Evolutionary conservation across 2,329 filamentous ascomycete genomes (phyloP).

Genomic region (Ploettnerulaceae sp.): DNA sequence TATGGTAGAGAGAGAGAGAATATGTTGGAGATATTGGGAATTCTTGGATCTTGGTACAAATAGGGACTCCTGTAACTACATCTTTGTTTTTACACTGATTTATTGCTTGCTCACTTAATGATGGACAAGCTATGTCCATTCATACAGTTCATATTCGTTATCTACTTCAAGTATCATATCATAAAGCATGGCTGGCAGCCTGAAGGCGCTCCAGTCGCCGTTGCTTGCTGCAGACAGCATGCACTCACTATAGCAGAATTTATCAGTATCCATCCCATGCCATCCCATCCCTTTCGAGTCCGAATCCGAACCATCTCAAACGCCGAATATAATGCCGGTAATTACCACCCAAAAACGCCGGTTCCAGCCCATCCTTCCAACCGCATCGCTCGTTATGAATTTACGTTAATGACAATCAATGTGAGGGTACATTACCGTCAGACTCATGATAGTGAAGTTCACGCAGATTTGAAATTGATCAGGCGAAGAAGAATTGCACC

Average conservation of each 20-base stretch:
- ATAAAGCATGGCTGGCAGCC: background rate
- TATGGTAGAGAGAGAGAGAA: too few species aligned
- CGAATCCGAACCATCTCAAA: background rate
- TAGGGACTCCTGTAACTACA: too few species aligned
- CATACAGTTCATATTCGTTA: conserved; percentile 1
- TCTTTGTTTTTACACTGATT: too few species aligned
- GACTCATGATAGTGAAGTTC: too few species aligned
- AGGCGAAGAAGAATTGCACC: background rate
- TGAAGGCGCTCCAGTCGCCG: background rate
- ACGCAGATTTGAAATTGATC: too few species aligned
- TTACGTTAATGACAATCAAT: conserved; percentile 6
- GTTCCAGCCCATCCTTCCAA: background rate
- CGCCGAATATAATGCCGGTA: conserved; percentile 7
- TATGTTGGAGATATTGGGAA: too few species aligned
- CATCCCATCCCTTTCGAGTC: background rate
- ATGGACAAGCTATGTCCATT: background rate
- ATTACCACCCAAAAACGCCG: conserved; percentile 5
- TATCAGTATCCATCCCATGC: background rate
- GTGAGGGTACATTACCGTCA: background rate
- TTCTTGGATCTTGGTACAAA: too few species aligned
- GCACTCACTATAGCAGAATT: conserved; percentile 4
- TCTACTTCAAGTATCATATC: conserved; percentile 1
- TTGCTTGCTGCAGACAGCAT: background rate
- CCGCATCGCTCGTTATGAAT: conserved; percentile 4
- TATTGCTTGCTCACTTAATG: too few species aligned